A percentile compares a stretch with the other conserved stretches of the same genome.
Evolutionary conservation across 257 asterid genomes (phyloP).

Genomic region (Solanum chmielewskii): DNA sequence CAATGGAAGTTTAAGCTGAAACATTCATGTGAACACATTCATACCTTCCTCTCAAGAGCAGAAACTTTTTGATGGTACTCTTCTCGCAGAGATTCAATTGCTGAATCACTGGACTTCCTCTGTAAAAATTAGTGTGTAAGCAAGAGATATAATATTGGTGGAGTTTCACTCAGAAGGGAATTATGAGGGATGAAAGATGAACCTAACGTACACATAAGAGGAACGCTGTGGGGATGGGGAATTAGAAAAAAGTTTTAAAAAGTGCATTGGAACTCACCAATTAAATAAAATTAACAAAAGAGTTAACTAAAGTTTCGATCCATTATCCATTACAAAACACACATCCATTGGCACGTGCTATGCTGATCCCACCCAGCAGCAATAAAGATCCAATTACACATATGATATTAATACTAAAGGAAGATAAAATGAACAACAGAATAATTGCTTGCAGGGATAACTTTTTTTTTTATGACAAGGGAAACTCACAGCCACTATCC

Average conservation of each 20-base stretch:
- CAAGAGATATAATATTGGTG: background rate
- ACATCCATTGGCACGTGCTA: background rate
- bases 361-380: background rate
- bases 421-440: background rate
- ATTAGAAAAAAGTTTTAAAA: background rate
- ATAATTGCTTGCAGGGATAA: background rate
- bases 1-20: background rate
- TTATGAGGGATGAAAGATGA: background rate
- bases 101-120: conserved; percentile 83
- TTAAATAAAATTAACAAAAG: background rate
- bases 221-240: background rate
- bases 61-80: conserved; percentile 90
- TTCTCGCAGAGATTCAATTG: conserved; percentile 80
- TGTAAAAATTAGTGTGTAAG: conserved; percentile 18
- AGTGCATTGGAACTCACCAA: background rate
- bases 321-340: background rate
- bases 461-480: no score
- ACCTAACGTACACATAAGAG: background rate
- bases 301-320: background rate
- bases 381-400: background rate
- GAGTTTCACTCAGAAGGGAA: background rate
- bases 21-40: background rate
- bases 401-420: background rate
- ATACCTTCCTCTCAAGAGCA: conserved; percentile 93
- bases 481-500: no score